Conservation (phyloP, 2,329 filamentous ascomycete species). For the Alternaria rosae region DNA sequence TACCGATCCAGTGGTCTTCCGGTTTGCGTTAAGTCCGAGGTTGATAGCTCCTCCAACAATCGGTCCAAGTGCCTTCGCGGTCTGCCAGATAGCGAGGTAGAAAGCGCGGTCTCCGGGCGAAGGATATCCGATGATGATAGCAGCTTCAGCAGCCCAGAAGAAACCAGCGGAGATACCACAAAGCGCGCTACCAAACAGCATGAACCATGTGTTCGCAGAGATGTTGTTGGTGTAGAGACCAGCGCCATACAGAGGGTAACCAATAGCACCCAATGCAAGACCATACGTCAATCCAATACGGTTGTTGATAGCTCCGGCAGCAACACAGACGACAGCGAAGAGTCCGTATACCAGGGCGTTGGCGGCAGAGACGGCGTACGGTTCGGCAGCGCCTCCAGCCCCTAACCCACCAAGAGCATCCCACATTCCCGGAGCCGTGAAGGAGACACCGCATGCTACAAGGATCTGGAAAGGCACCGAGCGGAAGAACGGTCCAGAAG, state of each 20-base stretch:
- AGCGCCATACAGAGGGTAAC: constrained; percentile 53
- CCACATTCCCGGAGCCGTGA: constrained; percentile 48
- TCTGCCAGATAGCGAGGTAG: constrained; percentile 48
- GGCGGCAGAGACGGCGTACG: constrained; percentile 44
- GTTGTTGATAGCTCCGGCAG: constrained; percentile 49
- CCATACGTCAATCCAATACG: constrained; percentile 45
- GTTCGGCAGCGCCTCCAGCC: constrained; percentile 45
- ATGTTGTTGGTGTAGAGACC: constrained; percentile 52
- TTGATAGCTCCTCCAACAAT: constrained; percentile 62
- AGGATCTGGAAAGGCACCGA: constrained; percentile 46
- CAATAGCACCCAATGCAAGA: constrained; percentile 54
- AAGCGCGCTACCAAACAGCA: constrained; percentile 49
- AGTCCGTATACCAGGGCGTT: constrained; percentile 45
- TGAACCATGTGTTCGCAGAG: constrained; percentile 50
- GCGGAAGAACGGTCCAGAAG: constrained; percentile 35
- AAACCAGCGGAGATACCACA: constrained; percentile 53
- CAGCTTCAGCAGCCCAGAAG: constrained; percentile 54
- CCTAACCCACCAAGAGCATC: constrained; percentile 44
- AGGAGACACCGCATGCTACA: constrained; percentile 45
- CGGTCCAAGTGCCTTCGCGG: constrained; percentile 44
- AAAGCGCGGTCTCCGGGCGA: constrained; percentile 47
- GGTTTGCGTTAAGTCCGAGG: constrained; percentile 56
- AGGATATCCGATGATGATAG: constrained; percentile 53
- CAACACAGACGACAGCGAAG: constrained; percentile 42
- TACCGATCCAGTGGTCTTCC: constrained; percentile 50